phyloP scores from a whole-genome alignment of 257 asterid genomes.

The Solanum corneliomulleri region DNA sequence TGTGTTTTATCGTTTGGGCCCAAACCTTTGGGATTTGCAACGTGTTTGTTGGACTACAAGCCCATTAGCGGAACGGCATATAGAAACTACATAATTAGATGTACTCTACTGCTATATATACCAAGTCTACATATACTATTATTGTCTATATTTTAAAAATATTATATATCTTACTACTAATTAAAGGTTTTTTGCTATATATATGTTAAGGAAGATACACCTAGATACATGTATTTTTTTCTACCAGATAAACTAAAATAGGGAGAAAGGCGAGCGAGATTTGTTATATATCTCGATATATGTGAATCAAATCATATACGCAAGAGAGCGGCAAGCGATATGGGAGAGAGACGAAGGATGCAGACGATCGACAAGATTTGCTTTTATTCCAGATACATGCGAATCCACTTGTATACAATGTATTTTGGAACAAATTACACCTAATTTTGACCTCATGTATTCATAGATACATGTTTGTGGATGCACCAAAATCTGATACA shows the following conservation, averaged over 20 bases:
- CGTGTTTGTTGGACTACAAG: background rate
- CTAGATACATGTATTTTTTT: too few relatives aligned
- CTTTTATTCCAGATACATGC: accelerated
- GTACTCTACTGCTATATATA: background rate
- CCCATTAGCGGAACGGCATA: background rate
- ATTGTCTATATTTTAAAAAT: too few relatives aligned
- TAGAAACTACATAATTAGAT: background rate
- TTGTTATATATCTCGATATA: too few relatives aligned
- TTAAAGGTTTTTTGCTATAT: too few relatives aligned
- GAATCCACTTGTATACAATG: background rate
- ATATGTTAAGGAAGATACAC: too few relatives aligned
- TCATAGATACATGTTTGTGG: too few relatives aligned
- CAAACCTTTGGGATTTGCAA: background rate
- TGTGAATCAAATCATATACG: background rate
- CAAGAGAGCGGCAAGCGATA: background rate
- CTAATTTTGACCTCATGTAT: background rate
- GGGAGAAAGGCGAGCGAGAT: background rate
- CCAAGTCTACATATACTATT: too few relatives aligned
- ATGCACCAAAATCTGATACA: too few relatives aligned
- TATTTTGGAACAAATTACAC: background rate
- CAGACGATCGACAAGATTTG: background rate
- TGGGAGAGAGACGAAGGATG: background rate
- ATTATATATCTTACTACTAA: too few relatives aligned
- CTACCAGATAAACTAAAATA: too few relatives aligned
- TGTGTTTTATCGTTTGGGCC: background rate